Base-by-base conservation (phyloP, 805 yeast species). In the Nakazawaea molendinolei region DNA sequence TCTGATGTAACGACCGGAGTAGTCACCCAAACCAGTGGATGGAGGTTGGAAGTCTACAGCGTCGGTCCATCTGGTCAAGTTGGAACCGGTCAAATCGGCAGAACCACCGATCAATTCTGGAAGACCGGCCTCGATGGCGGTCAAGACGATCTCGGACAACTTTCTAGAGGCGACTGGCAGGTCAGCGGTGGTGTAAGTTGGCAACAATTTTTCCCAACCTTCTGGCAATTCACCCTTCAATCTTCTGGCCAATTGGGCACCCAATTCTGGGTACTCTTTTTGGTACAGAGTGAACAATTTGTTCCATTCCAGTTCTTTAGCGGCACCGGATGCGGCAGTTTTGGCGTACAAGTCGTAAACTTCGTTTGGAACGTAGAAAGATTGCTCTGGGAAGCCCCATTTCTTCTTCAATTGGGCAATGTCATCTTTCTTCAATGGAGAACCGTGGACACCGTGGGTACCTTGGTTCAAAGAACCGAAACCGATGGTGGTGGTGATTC, bases 91-190 rank as follows among this genome's bases (percentile, higher is more conserved):
- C 68, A 90, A 76, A 67, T 90, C 98, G 41, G 98, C 98, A 48
- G 97, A 89, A 56, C 98, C 98, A 68, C 97, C 97, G 56, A 90
- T 67, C 46, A 90, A 67, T 71, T 87, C 96, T 38, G 97, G 97
- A 36, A 90, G 48, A 31, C 50, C 74, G 19, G 70, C 71, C 51
- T 71, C 69, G 51, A 90, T 62, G 46, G 67, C 63, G 49, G 72
- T 68, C 53, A 90, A 67, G 27, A 80, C 86, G 49, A 69, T 70
- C 72, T 90, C 97, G 36, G 95, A 83, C 55, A 87, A 71, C 74
- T 90, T 90, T 76, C 98, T 84, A 43, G 97, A 76, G 45, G 98
- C 98, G 49, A 87, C 70, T 33, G 96, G 80, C 50, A 71, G 63
- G 67, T 90, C 98, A 23, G 57, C 51, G 41, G 94, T 71, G 36